Conservation (phyloP, 1,284 basidiomycete species). For the Paramarasmius palmivorus region DNA sequence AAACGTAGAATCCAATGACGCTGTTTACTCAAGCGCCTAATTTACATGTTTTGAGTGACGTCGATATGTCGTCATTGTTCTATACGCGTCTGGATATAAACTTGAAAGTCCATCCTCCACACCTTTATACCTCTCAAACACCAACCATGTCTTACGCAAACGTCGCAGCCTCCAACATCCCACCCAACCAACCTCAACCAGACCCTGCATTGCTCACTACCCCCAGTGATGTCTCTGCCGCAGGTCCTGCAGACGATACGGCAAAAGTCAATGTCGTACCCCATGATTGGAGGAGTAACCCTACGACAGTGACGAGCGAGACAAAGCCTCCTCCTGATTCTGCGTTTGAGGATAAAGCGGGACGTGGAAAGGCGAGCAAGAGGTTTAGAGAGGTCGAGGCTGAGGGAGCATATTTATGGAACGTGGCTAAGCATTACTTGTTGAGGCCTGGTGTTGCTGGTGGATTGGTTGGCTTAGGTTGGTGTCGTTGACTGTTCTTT, state of each 20-base stretch:
- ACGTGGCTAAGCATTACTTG: conserved; percentile 58
- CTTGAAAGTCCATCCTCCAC: neutral
- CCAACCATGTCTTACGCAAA: conserved; percentile 67
- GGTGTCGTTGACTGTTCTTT: conserved; percentile 22
- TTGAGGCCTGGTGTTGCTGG: conserved; percentile 72
- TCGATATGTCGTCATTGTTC: conserved; percentile 2
- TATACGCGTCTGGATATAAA: neutral
- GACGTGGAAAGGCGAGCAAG: conserved; percentile 28
- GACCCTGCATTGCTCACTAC: conserved; percentile 66
- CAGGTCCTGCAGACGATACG: conserved; percentile 46
- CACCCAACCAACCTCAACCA: conserved; percentile 57
- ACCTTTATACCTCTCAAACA: conserved; percentile 5
- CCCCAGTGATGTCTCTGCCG: conserved; percentile 33
- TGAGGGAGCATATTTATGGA: conserved; percentile 55
- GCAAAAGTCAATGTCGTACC: conserved; percentile 57
- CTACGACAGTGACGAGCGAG: conserved; percentile 41
- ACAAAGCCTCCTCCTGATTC: conserved; percentile 13
- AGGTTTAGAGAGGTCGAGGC: conserved; percentile 51
- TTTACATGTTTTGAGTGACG: too few species aligned
- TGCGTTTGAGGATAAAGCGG: conserved; percentile 16
- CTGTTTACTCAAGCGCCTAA: too few species aligned
- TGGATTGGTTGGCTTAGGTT: conserved; percentile 71
- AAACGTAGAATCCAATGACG: too few species aligned
- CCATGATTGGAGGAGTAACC: conserved; percentile 48
- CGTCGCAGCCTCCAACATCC: conserved; percentile 58